Evolutionary conservation across 305 asterid genomes (phyloP).

Genomic region (Rubia balearica): DNA sequence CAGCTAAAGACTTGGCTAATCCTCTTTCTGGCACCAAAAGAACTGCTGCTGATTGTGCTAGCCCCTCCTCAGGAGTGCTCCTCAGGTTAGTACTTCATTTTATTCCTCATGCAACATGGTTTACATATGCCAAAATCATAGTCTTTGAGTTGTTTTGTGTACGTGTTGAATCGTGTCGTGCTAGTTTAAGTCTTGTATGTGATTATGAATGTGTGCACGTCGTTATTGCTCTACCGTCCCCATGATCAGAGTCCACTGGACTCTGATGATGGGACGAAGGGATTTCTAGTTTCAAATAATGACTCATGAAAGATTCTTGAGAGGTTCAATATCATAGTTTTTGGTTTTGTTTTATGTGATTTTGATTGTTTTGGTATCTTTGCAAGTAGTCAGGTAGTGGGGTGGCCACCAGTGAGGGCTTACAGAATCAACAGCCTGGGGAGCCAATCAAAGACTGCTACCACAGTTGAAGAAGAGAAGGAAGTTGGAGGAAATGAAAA

Average conservation of each 20-base stretch:
- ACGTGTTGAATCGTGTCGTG: too few relatives aligned
- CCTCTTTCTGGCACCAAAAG: conserved; percentile 48
- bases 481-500: conserved; percentile 47
- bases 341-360: too few relatives aligned
- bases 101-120: background rate
- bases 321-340: too few relatives aligned
- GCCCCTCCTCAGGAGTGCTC: conserved; percentile 28
- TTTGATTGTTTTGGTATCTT: conserved; percentile 19
- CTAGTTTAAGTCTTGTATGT: too few relatives aligned
- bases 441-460: conserved; percentile 48
- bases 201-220: too few relatives aligned
- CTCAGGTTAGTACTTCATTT: conserved; percentile 35
- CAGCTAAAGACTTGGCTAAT: conserved; percentile 35
- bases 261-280: too few relatives aligned
- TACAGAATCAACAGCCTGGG: conserved; percentile 66
- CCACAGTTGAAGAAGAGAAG: conserved; percentile 43
- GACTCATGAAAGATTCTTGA: too few relatives aligned
- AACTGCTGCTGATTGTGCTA: conserved; percentile 36
- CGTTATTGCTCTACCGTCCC: too few relatives aligned
- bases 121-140: background rate
- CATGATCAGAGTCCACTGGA: too few relatives aligned
- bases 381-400: conserved; percentile 75
- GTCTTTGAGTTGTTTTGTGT: too few relatives aligned
- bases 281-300: too few relatives aligned
- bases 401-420: conserved; percentile 89